These are phyloP conservation scores for Calophaca sinica DNA, from an alignment of 306 rosid species.

Conservation along the genomic window DNA sequence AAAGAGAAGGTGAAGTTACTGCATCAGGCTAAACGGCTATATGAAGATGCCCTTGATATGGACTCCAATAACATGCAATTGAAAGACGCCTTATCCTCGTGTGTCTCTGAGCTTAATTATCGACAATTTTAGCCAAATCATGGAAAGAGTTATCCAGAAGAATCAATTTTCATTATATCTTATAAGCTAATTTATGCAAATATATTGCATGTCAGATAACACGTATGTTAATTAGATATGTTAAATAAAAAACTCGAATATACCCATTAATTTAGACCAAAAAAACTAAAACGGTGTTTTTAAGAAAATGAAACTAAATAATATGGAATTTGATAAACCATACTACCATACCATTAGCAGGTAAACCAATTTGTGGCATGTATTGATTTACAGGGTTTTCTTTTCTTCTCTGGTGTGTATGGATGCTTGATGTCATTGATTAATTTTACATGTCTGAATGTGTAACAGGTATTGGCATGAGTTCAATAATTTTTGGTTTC, in stretches of 20 bases:
- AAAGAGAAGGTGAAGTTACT: constrained; percentile 88
- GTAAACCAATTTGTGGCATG: no score
- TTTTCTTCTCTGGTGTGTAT: constrained; percentile 20
- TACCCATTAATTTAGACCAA: no score
- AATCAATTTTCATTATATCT: constrained; percentile 4
- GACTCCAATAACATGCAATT: constrained; percentile 74
- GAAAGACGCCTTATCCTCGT: constrained; percentile 75
- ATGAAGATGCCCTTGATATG: constrained; percentile 83
- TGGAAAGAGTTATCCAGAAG: constrained; percentile 37
- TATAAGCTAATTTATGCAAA: no score
- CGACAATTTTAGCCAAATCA: constrained; percentile 49
- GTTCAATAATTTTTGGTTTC: constrained; percentile 94
- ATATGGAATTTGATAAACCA: no score
- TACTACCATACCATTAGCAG: no score
- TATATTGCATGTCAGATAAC: no score
- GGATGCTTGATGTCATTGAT: constrained; percentile 43
- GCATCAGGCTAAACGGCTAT: constrained; percentile 84
- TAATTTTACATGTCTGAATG: constrained; percentile 42
- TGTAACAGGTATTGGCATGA: constrained; percentile 94
- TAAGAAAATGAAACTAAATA: no score
- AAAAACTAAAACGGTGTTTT: no score
- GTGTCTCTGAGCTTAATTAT: constrained; percentile 73
- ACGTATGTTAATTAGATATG: no score
- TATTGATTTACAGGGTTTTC: neutral
- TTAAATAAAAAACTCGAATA: no score